Evolutionary conservation across 148 eudicot genomes (phyloP).

Genomic region (Cornus florida): DNA sequence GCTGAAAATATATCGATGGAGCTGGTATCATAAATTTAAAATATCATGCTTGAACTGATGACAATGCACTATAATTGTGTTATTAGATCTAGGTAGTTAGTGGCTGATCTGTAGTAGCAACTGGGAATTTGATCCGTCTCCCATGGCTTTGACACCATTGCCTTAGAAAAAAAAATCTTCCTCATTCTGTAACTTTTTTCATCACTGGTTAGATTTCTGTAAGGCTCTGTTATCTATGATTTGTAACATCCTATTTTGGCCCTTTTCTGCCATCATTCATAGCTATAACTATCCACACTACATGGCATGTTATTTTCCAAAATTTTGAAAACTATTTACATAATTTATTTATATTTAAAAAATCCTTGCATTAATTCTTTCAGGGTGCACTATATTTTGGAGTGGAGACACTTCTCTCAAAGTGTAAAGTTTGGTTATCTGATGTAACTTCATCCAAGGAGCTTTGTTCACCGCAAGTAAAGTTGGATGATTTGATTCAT

Average conservation of each 20-base stretch:
- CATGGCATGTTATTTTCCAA: background rate
- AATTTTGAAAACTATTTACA: background rate
- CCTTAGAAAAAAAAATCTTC: background rate
- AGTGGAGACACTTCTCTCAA: slow-evolving; percentile 56
- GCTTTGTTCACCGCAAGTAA: slow-evolving; percentile 31
- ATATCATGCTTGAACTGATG: background rate
- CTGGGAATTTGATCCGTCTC: background rate
- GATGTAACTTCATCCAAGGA: slow-evolving; percentile 27
- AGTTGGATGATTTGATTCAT: slow-evolving; percentile 42
- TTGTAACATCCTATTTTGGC: background rate
- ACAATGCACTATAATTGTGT: background rate
- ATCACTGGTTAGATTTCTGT: background rate
- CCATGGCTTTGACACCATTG: slow-evolving; percentile 3
- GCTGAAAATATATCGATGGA: background rate
- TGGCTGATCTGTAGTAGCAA: background rate
- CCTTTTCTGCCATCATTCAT: background rate
- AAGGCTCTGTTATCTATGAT: background rate
- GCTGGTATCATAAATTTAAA: background rate
- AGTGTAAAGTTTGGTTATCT: slow-evolving; percentile 64
- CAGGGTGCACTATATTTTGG: slow-evolving; percentile 93
- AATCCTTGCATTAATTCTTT: background rate
- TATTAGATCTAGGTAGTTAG: background rate
- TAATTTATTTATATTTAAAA: background rate
- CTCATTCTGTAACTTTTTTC: background rate
- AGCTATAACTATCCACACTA: background rate